A percentile compares a stretch with the other conserved stretches of the same genome.
Conservation (phyloP, 176 grass and related monocot species). For the Eremochloa ophiuroides region DNA sequence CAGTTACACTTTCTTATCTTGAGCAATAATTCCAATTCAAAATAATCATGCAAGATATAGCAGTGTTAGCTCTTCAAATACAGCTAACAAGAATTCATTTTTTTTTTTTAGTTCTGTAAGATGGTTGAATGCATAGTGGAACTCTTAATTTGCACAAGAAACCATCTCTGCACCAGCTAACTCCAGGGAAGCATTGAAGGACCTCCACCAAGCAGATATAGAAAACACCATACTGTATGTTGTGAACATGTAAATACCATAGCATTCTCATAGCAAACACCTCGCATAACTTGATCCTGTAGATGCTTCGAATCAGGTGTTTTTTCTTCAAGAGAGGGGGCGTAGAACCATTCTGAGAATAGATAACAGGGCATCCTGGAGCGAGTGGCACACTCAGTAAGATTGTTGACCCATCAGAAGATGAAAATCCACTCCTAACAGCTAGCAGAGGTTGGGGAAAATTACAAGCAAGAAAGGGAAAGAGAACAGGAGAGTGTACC, state of each 20-base stretch:
- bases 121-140: too few species aligned
- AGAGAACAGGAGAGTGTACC: constrained; percentile 25
- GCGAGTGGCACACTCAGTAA: constrained; percentile 3
- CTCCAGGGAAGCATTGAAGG: too few species aligned
- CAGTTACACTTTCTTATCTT: too few species aligned
- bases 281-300: constrained; percentile 42
- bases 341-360: constrained; percentile 58
- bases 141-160: too few species aligned
- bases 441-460: not conserved
- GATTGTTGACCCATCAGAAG: not conserved
- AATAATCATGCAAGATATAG: too few species aligned
- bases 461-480: not conserved
- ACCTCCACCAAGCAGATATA: too few species aligned
- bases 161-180: too few species aligned
- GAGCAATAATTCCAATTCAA: too few species aligned
- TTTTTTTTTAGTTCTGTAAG: too few species aligned
- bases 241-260: constrained; percentile 55
- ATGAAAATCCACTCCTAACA: not conserved
- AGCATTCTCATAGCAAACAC: constrained; percentile 68
- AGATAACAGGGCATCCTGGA: constrained; percentile 53
- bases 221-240: constrained; percentile 1
- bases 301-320: constrained; percentile 19
- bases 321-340: constrained; percentile 26
- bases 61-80: too few species aligned
- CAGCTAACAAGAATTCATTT: too few species aligned